phyloP scores from a whole-genome alignment of 2,329 filamentous ascomycete species.

The Macrophomina pseudophaseolina region DNA sequence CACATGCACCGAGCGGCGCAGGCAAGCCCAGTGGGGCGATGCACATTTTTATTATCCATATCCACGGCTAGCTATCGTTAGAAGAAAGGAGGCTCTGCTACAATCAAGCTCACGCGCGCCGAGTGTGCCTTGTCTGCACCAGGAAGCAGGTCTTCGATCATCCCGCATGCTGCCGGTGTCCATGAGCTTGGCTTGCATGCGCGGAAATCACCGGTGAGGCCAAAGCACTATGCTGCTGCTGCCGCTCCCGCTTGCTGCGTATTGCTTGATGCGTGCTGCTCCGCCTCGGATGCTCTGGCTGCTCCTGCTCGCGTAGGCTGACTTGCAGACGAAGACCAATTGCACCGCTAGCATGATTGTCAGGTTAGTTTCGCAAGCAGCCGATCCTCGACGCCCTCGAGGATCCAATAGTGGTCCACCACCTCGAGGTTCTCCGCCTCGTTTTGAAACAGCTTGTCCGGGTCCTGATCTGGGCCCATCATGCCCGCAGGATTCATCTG shows the following conservation, averaged over 20 bases:
- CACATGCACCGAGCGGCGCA: constrained; percentile 15
- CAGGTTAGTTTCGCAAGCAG: constrained; percentile 61
- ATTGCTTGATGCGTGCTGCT: not conserved
- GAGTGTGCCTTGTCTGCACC: constrained; percentile 22
- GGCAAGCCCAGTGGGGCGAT: constrained; percentile 22
- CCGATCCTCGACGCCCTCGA: constrained; percentile 86
- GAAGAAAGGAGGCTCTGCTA: constrained; percentile 23
- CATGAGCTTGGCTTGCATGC: constrained; percentile 5
- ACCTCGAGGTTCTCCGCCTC: constrained; percentile 97
- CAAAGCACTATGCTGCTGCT: constrained; percentile 4
- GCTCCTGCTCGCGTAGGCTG: constrained; percentile 15
- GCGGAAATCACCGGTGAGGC: constrained; percentile 15
- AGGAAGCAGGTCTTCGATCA: constrained; percentile 1
- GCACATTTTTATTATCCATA: constrained; percentile 25
- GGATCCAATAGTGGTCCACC: constrained; percentile 87
- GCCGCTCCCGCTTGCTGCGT: constrained; percentile 2
- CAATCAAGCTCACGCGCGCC: not conserved
- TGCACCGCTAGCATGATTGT: not conserved
- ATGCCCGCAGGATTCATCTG: constrained; percentile 78
- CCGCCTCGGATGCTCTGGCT: constrained; percentile 1
- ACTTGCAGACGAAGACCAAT: constrained; percentile 10
- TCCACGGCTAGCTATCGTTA: constrained; percentile 21
- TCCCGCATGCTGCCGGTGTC: constrained; percentile 5
- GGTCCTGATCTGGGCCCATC: constrained; percentile 91
- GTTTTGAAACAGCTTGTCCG: constrained; percentile 89